Evolutionary conservation across 2,329 filamentous ascomycete genomes (phyloP).

Genomic region (Xylariaceae sp.): DNA sequence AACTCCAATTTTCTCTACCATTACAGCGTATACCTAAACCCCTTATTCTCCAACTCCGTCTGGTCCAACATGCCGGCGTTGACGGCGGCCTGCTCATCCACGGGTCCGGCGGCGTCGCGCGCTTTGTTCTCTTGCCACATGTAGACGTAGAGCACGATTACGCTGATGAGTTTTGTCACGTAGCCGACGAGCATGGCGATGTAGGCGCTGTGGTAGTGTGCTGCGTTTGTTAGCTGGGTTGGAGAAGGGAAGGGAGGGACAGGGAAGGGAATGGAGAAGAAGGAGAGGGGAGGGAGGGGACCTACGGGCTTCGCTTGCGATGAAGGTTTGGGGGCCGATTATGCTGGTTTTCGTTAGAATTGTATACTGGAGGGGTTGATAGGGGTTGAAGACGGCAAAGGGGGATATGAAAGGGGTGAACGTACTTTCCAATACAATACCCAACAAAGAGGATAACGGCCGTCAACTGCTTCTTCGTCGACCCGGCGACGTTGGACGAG

Average conservation of each 20-base stretch:
- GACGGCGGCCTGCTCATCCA: slow-evolving; percentile 28
- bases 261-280: neutral
- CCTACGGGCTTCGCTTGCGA: slow-evolving; percentile 22
- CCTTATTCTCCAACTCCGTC: slow-evolving; percentile 32
- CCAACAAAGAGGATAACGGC: slow-evolving; percentile 30
- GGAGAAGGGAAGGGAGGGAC: neutral
- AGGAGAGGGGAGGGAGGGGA: neutral
- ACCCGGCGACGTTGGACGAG: slow-evolving; percentile 32
- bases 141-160: slow-evolving; percentile 29
- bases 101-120: slow-evolving; percentile 27
- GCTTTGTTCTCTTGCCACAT: slow-evolving; percentile 29
- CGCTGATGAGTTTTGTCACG: slow-evolving; percentile 25
- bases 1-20: neutral
- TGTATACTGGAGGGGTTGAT: too few species aligned
- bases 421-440: slow-evolving; percentile 31
- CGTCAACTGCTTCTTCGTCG: slow-evolving; percentile 33
- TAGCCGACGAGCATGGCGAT: slow-evolving; percentile 33
- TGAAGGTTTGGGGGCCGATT: slow-evolving; percentile 32
- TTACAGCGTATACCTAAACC: slow-evolving; percentile 30
- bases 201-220: slow-evolving; percentile 31
- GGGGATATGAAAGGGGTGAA: neutral
- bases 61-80: slow-evolving; percentile 31
- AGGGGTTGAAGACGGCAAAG: too few species aligned
- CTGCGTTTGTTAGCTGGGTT: slow-evolving; percentile 9
- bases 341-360: slow-evolving; percentile 23